These are phyloP conservation scores for Vitis vinifera DNA, from an alignment of 164 flowering plant species.

Conservation along the genomic window DNA sequence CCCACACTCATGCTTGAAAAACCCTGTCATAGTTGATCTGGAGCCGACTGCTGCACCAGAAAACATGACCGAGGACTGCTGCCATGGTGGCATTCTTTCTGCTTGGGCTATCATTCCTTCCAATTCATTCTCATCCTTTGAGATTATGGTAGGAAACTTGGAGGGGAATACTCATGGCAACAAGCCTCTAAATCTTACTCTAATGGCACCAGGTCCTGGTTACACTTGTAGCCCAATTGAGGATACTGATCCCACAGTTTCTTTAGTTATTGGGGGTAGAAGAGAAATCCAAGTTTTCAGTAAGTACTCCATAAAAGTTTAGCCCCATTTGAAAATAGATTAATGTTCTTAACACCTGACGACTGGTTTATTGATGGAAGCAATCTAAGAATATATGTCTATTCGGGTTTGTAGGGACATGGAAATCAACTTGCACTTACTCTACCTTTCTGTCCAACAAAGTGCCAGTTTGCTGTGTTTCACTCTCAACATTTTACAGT, in stretches of 20 bases:
- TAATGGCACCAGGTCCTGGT: slow-evolving; percentile 63
- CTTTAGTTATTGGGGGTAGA: slow-evolving; percentile 32
- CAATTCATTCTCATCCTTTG: slow-evolving; percentile 47
- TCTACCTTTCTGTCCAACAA: slow-evolving; percentile 51
- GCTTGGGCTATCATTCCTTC: slow-evolving; percentile 42
- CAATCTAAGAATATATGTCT: too few species aligned
- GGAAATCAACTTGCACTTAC: slow-evolving; percentile 74
- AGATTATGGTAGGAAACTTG: slow-evolving; percentile 46
- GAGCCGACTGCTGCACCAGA: slow-evolving; percentile 34
- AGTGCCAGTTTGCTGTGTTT: slow-evolving; percentile 62
- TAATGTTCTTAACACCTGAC: neutral
- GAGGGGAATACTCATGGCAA: slow-evolving; percentile 10
- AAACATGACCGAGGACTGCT: slow-evolving; percentile 45
- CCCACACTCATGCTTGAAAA: slow-evolving; percentile 49
- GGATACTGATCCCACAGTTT: slow-evolving; percentile 45
- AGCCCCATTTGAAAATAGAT: neutral
- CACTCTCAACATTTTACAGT: slow-evolving; percentile 69
- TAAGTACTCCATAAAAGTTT: slow-evolving; percentile 25
- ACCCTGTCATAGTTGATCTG: slow-evolving; percentile 47
- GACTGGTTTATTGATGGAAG: neutral
- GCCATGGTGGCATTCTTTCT: slow-evolving; percentile 48
- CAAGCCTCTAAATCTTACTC: slow-evolving; percentile 41
- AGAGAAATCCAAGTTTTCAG: slow-evolving; percentile 56
- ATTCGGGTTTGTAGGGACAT: slow-evolving; percentile 53
- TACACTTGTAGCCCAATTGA: slow-evolving; percentile 46